Evolutionary conservation across 2,329 filamentous ascomycete genomes (phyloP), one percentile per base, ranked within the genome.

Genomic region (Diaporthe ilicicola): DNA sequence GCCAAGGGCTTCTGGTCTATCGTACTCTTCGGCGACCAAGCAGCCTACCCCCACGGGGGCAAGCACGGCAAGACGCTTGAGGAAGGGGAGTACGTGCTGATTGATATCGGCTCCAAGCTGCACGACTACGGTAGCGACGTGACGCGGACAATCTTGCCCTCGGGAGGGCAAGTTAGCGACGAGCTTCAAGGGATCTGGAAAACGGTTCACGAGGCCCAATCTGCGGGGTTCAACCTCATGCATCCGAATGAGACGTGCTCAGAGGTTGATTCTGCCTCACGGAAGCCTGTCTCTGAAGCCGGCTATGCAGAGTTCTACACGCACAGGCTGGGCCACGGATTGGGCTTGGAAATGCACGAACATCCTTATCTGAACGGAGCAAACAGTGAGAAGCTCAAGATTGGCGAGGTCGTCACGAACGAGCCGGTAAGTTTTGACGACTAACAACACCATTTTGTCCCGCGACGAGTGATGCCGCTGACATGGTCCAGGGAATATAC

Each of bases 301-400:
- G 76, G 75, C 4, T 78, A 77, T 55, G 76, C 70, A 0, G 73
- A 75, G 29, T 79, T 71, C 70, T 79, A 77, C 37, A 78, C 77
- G 5, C 77, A 79, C 68, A 74, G 77, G 1, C 74, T 79, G 0
- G 76, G 77, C 10, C 77, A 79, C 67, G 77, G 77, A 1, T 29
- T 79, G 9, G 77, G 77, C 1, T 46, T 78, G 56, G 77, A 78
- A 64, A 73, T 74, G 62, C 77, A 79, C 51, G 77, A 79, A 69
- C 77, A 78, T 27, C 77, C 77, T 6, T 78, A 78, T 61, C 67
- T 79, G 62, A 78, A 79, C 54, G 77, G 77, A 0, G 77, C 77
- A 1, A 79, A 79, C 67, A 42, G 59, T 17, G 77, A 79, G 71
- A 78, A 74, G 73, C 55, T 79, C 44, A 74, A 66, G 66, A 53